Evolutionary conservation across 1,284 basidiomycete species (phyloP).

Genomic region (Microbotryum saponariae): DNA sequence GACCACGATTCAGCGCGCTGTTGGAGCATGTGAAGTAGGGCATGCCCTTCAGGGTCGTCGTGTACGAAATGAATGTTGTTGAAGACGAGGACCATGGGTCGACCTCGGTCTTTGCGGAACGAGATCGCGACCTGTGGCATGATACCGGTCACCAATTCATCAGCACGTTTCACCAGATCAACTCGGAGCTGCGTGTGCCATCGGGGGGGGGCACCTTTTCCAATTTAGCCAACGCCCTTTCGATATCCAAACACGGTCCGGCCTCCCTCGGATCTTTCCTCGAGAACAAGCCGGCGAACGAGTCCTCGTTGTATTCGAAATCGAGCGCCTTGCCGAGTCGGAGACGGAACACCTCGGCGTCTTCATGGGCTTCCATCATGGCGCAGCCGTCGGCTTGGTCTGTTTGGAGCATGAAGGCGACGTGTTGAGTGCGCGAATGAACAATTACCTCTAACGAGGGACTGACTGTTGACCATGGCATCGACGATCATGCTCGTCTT

Average conservation of each 20-base stretch:
- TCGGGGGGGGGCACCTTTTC: conserved; percentile 54
- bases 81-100: conserved; percentile 67
- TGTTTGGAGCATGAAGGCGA: not conserved
- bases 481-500: conserved; percentile 33
- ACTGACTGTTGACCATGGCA: conserved; percentile 23
- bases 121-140: conserved; percentile 67
- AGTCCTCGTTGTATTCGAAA: conserved; percentile 62
- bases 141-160: not conserved
- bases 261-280: conserved; percentile 74
- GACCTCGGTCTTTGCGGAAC: conserved; percentile 51
- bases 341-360: conserved; percentile 47
- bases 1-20: conserved; percentile 72
- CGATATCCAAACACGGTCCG: conserved; percentile 71
- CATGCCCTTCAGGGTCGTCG: conserved; percentile 60
- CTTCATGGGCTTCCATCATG: conserved; percentile 37
- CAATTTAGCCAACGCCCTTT: conserved; percentile 72
- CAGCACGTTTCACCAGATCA: not conserved
- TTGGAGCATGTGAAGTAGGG: conserved; percentile 71
- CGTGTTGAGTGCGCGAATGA: too few relatives aligned
- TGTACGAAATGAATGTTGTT: conserved; percentile 55
- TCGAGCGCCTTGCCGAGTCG: conserved; percentile 69
- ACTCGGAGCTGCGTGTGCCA: not conserved
- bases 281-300: conserved; percentile 52
- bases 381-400: conserved; percentile 35
- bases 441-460: too few relatives aligned